These are phyloP conservation scores for Lachancea quebecensis DNA, from an alignment of 805 yeast genomes.

Conservation along the genomic window DNA sequence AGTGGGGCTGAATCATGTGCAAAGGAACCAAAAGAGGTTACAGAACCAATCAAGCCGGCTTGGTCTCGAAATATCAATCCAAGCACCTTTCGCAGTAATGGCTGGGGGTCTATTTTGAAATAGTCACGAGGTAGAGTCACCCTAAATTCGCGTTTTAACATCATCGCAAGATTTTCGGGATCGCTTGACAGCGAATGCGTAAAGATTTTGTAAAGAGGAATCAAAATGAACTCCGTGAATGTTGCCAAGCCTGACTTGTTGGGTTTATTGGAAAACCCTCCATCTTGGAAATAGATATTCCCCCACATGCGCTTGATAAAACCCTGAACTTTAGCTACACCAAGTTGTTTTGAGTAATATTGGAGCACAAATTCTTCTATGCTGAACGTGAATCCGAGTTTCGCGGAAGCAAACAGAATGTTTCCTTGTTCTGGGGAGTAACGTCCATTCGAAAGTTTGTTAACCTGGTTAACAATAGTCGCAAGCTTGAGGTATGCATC, in stretches of 20 bases:
- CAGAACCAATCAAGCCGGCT: conserved; percentile 45
- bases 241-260: conserved; percentile 30
- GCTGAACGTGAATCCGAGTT: conserved; percentile 57
- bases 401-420: conserved; percentile 68
- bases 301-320: conserved; percentile 73
- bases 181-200: conserved; percentile 52
- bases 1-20: conserved; percentile 33
- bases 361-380: conserved; percentile 54
- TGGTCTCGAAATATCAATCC: conserved; percentile 45
- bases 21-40: conserved; percentile 4
- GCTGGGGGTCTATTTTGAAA: conserved; percentile 49
- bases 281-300: conserved; percentile 43
- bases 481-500: conserved; percentile 69
- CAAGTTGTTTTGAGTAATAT: conserved; percentile 37
- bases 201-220: conserved; percentile 74
- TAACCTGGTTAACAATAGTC: conserved; percentile 56
- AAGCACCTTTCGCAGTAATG: conserved; percentile 50
- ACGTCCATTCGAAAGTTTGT: conserved; percentile 40
- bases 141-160: conserved; percentile 45
- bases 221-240: conserved; percentile 59
- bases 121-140: conserved; percentile 36
- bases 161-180: conserved; percentile 35
- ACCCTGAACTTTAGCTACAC: conserved; percentile 29
- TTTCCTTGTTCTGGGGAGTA: conserved; percentile 58
- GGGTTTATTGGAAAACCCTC: conserved; percentile 39